Evolutionary conservation across 148 eudicot genomes (phyloP), one percentile per base, ranked within the genome.

Genomic region (Rhododendron mucronatum): DNA sequence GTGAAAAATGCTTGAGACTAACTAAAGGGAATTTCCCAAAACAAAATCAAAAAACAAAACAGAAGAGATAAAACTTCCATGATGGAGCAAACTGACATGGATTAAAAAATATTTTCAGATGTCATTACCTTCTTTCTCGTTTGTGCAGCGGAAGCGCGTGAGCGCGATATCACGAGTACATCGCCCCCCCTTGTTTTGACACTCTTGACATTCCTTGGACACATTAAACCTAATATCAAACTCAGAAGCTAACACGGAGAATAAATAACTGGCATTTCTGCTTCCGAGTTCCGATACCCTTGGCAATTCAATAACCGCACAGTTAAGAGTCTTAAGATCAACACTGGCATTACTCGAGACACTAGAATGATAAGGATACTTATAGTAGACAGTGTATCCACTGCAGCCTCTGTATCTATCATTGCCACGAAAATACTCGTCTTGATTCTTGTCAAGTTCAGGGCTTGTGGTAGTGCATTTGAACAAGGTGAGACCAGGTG

Each of bases 401-500:
- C 39, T 14, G 77, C 77, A 33, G 41, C 77, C 77, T 73, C 21
- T 35, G 51, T 44, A 61, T 5, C 63, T 26, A 10, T 28, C 21
- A 51, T 78, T 59, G 65, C 51, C 78, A 48, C 26, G 61, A 28
- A 57, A 75, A 18, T 13, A n/a, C 8, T 59, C 28, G 1, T 30
- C 6, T 15, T n/a, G 33, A n/a, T 78, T 57, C 28, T 8, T 14
- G 30, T 65, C 8, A 41, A 0, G 2, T 15, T 15, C 9, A 28
- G 37, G 0, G 1, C 37, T 45, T 15, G 5, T n/a, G 81, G 13
- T 84, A 0, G 12, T 75, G 63, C 93, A 92, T 48, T 55, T 89
- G 87, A 86, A 90, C 28, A 92, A 13, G 35, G 90, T 83, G 84
- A 83, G 50, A 44, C 37, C 81, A 6, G 3, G 47, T 39, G 81